Evolutionary conservation across 768 basidiomycete species (phyloP), one percentile per base, ranked within the genome.

Genomic region (Suillus occidentalis): DNA sequence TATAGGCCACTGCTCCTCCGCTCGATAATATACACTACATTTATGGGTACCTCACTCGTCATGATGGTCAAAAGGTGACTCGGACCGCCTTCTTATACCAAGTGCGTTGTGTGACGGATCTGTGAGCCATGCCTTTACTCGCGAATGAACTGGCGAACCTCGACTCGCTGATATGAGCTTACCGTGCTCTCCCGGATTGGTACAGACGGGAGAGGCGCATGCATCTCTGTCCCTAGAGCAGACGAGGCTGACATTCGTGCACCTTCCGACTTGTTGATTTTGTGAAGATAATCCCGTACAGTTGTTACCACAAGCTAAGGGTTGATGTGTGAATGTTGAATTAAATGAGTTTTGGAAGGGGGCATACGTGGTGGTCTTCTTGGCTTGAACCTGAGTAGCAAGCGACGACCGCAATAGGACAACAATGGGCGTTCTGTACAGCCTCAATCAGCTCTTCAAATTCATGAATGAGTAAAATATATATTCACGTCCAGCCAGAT

Each of bases 351-450:
- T 71, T 18, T 43, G 62, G 62, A 60, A 67, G 61, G 37, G 8
- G 31, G 73, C 89, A 63, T 70, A 94, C 91, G 65, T 81, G 84
- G 70, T 94, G 92, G 73, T 94, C 92, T 63, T 94, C 92, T 62
- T 85, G 82, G 55, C 89, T 90, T 50, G 91, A 91, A 34, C 92
- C 92, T 18, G 92, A 93, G 75, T 91, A 93, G 68, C 89, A 90
- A 5, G 88, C 91, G 34, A 84, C 87, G 20, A 93, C 78, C 7
- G 87, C 92, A 63, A 94, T 91, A 2, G 92, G 92, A 73, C 91
- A 91, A 69, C 90, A 91, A n/a, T 85, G 87, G 16, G 89, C 90
- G 65, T 90, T 92, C 92, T 94, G 68, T 52, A 20, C 61, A 55
- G 43, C 34, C 25, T 68, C 20, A 4, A 61, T 60, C 60, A 60